Evolutionary conservation across 2,329 filamentous ascomycete species (phyloP), one percentile per base, ranked within the genome.

Genomic region (Pseudogymnoascus sp.): DNA sequence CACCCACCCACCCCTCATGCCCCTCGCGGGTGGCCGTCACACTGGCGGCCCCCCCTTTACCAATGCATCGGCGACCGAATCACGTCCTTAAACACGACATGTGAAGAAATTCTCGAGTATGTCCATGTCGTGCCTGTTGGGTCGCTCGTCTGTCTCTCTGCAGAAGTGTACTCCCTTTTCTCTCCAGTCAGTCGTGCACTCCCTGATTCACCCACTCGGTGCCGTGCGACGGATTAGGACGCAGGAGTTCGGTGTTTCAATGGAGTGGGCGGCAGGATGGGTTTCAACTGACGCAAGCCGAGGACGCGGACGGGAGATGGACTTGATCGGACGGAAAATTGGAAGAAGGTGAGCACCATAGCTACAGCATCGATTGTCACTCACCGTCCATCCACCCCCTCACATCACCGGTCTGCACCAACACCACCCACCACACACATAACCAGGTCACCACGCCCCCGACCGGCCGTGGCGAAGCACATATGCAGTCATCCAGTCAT

Each of bases 21-120:
- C 23, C 14, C 16, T 29, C 43, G 23, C 23, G 43, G 43, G 23
- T 49, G 43, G 43, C 43, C 43, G 23, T 49, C 43, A 49, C 43
- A 49, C 12, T 11, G 6, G 23, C 23, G 43, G 3, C 43, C 43
- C 43, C 43, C 43, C 43, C 43, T 49, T 49, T 49, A 49, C 43
- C 43, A 49, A 31, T 49, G 43, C 43, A 49, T 29, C 43, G 23
- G 43, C 43, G 43, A 8, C 43, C 43, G 43, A 49, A 29, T 49
- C 43, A 49, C 43, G 43, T 49, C 43, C 43, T 49, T 49, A 49
- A 49, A 49, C 43, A 49, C 43, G 43, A 16, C 43, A 49, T 49
- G 43, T 29, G 23, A 49, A 29, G 43, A 49, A 49, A 29, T 29
- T 14, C 23, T 7, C 43, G 23, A 29, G 3, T 5, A 49, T 29